Conservation (phyloP, 257 asterid genomes). For the Ocimum tenuiflorum region DNA sequence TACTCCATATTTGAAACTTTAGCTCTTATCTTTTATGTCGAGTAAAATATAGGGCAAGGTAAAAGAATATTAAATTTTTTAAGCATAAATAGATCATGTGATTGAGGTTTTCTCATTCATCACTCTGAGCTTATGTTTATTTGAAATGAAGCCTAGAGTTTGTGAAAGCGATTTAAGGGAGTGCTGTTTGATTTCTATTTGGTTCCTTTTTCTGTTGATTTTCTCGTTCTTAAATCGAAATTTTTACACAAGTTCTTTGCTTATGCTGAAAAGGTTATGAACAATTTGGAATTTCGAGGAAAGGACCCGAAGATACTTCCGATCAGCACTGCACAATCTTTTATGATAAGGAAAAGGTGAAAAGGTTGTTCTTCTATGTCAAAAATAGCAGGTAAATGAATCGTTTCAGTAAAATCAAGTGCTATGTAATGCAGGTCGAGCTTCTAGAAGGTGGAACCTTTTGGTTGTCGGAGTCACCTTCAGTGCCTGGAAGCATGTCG, state of each 20-base stretch:
- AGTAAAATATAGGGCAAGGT: not conserved
- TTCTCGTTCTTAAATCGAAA: not conserved
- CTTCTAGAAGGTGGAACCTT: constrained; percentile 94
- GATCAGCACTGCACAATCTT: constrained; percentile 90
- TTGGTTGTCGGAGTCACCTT: constrained; percentile 98
- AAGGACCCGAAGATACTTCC: constrained; percentile 77
- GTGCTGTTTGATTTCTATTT: not conserved
- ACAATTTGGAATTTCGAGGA: constrained; percentile 88
- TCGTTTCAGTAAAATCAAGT: constrained; percentile 8
- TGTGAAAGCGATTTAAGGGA: not conserved
- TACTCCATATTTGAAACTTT: not conserved
- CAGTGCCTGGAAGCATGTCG: constrained; percentile 97
- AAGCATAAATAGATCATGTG: not conserved
- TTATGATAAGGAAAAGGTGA: constrained; percentile 90
- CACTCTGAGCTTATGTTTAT: too few relatives aligned
- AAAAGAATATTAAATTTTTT: not conserved
- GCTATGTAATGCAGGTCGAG: constrained; percentile 59
- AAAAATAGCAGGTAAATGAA: not conserved
- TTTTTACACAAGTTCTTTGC: constrained; percentile 3
- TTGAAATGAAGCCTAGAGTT: too few relatives aligned
- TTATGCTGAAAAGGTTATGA: constrained; percentile 54
- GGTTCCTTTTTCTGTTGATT: constrained; percentile 1
- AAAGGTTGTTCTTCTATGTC: not conserved
- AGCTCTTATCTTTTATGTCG: not conserved
- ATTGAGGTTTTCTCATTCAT: not conserved